Percentiles rank a stretch among this genome's conserved stretches.
Conservation (phyloP, 139 green algal genomes). For the Coelastrella sp. region DNA sequence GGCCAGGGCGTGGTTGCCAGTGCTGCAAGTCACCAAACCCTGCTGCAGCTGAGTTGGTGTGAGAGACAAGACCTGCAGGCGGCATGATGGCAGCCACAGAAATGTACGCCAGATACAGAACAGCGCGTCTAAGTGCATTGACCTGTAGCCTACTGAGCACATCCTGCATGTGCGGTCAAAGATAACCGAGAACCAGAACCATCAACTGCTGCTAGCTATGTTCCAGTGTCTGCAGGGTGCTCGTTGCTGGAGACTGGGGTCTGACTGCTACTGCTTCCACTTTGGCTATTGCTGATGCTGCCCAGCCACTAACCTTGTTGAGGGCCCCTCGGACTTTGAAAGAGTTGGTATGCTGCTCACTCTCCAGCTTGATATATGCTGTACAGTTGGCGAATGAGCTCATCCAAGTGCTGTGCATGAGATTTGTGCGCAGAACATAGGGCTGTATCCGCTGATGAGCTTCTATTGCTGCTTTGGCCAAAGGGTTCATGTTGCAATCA, state of each 20-base stretch:
- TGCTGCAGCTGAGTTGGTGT: conserved; percentile 22
- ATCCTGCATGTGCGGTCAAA: too few relatives aligned
- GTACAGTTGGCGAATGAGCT: conserved; percentile 7
- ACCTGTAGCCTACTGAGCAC: too few relatives aligned
- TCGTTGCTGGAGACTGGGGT: too few relatives aligned
- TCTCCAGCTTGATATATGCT: conserved; percentile 36
- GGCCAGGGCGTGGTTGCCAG: conserved; percentile 79
- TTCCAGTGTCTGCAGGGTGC: too few relatives aligned
- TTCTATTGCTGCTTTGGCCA: background rate
- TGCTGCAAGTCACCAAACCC: conserved; percentile 67
- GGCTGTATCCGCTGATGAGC: background rate
- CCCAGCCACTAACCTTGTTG: conserved; percentile 28
- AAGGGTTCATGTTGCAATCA: background rate
- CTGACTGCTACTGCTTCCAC: too few relatives aligned
- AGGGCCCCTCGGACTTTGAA: conserved; percentile 62
- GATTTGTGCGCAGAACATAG: background rate
- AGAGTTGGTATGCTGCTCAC: conserved; percentile 63
- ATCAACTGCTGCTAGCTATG: too few relatives aligned
- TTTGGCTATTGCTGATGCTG: background rate
- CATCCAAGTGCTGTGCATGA: conserved; percentile 34
- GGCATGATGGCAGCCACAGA: background rate
- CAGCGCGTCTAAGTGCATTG: too few relatives aligned
- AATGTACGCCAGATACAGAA: too few relatives aligned
- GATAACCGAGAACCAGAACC: too few relatives aligned
- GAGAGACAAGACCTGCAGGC: conserved; percentile 60